phyloP scores from a whole-genome alignment of 768 basidiomycete genomes.

The Leucocoprinus leucothites region DNA sequence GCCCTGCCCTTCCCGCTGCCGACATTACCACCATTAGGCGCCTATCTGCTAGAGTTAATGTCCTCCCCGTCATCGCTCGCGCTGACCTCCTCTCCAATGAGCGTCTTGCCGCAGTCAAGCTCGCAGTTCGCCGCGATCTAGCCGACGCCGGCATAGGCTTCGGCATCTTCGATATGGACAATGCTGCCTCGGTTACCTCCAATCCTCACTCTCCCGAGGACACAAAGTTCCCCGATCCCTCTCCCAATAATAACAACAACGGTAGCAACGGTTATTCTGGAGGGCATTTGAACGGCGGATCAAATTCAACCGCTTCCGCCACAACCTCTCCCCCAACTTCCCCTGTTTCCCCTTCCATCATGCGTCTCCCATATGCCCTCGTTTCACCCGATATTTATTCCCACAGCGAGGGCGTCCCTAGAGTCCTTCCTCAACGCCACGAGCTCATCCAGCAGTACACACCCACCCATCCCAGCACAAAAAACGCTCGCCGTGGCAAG shows the following conservation, averaged over 20 bases:
- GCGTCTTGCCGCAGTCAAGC: constrained; percentile 73
- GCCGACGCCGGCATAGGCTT: constrained; percentile 86
- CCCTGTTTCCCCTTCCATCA: constrained; percentile 54
- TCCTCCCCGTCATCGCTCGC: constrained; percentile 81
- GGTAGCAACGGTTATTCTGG: constrained; percentile 18
- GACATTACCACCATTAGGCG: constrained; percentile 80
- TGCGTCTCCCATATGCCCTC: constrained; percentile 80
- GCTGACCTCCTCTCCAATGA: constrained; percentile 83
- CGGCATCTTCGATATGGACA: constrained; percentile 83
- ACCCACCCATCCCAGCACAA: constrained; percentile 45
- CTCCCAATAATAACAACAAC: constrained; percentile 60
- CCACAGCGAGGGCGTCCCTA: constrained; percentile 75
- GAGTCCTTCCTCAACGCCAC: constrained; percentile 56
- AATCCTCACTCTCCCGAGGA: constrained; percentile 24
- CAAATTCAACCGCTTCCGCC: constrained; percentile 26
- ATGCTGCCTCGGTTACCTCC: no score
- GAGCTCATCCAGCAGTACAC: constrained; percentile 75
- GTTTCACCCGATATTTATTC: constrained; percentile 83
- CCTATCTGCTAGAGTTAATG: constrained; percentile 79
- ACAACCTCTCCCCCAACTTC: constrained; percentile 65
- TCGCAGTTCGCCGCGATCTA: constrained; percentile 76
- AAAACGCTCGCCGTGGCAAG: constrained; percentile 56
- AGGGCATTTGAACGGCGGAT: constrained; percentile 47
- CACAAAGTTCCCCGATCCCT: constrained; percentile 28
- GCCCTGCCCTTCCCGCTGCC: constrained; percentile 61